These are phyloP conservation scores for Nymphaea colorata DNA, from an alignment of 164 flowering plant genomes.

Conservation along the genomic window DNA sequence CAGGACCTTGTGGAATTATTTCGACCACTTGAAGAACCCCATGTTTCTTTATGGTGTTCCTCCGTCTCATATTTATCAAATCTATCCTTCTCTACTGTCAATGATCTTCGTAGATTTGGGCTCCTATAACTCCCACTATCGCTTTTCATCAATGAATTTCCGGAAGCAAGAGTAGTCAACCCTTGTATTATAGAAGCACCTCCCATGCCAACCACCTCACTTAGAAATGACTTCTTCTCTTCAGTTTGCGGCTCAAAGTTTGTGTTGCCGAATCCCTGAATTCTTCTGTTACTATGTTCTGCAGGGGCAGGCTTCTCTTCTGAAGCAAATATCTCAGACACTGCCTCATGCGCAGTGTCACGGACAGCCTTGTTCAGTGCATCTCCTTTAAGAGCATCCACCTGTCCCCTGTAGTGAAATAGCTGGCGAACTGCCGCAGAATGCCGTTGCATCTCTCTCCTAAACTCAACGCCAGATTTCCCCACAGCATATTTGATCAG, in stretches of 20 bases:
- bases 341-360: constrained; percentile 81
- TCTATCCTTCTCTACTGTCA: constrained; percentile 50
- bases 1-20: constrained; percentile 44
- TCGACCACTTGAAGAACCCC: constrained; percentile 28
- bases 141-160: constrained; percentile 44
- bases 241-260: constrained; percentile 61
- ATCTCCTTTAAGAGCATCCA: constrained; percentile 88
- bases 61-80: constrained; percentile 45
- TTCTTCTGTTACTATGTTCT: constrained; percentile 52
- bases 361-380: constrained; percentile 88
- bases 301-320: constrained; percentile 56
- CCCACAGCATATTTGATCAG: constrained; percentile 86
- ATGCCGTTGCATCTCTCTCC: constrained; percentile 94
- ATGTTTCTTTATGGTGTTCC: constrained; percentile 25
- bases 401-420: constrained; percentile 80
- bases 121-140: constrained; percentile 74
- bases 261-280: constrained; percentile 91
- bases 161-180: constrained; percentile 48
- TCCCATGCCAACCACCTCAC: constrained; percentile 91
- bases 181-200: constrained; percentile 89
- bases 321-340: constrained; percentile 65
- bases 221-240: constrained; percentile 81
- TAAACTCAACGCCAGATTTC: constrained; percentile 89
- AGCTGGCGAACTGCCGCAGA: constrained; percentile 73
- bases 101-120: constrained; percentile 67